Evolutionary conservation across 225 moss, liverwort and hornwort species (phyloP), one percentile per base, ranked within the genome.

Genomic region (Bryoerythrophyllum caledonicum): DNA sequence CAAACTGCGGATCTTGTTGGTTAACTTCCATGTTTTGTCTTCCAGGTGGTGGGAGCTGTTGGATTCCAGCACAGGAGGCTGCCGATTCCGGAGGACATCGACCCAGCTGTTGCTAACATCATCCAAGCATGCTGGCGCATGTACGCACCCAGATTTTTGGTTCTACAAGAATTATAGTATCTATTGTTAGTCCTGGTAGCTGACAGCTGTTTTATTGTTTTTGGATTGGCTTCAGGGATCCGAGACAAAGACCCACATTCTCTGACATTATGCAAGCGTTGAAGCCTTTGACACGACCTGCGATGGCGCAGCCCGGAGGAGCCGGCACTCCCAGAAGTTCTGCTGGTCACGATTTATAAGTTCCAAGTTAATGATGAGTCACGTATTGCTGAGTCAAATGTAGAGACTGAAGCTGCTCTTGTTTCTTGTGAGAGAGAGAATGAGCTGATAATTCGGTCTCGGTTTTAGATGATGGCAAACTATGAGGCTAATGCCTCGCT

Each of bases 61-160:
- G 96, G 96, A 55, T 96, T 96, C 62, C 96, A 96, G 75, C 96
- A 96, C 73, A 75, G 94, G 63, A 79, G 96, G 71, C 86, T 96
- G 67, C 81, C 85, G 30, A 89, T 94, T 44, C 92, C 94, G 56
- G 94, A 94, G 7, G 79, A 53, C 27, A 70, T 89, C 24, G 96
- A 96, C 76, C 86, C 78, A 59, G 32, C 69, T 62, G 79, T 96
- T 21, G 88, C 91, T 49, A 79, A 83, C 49, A 88, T 96, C 17
- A 96, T 96, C 53, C 86, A 92, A 82, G 92, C 96, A 9, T 96
- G 96, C 69, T 96, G 96, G 96, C 89, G 94, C 68, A 93, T 89
- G 96, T 97, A 89, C 20, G 90, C 86, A 49, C 21, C 35, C 9
- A 76, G 16, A 30, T 34, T 5, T 6, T 34, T 17, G 17, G 14